A percentile compares a stretch with the other conserved stretches of the same genome.
Conservation (phyloP, 257 asterid genomes). For the Solanum sitiens region DNA sequence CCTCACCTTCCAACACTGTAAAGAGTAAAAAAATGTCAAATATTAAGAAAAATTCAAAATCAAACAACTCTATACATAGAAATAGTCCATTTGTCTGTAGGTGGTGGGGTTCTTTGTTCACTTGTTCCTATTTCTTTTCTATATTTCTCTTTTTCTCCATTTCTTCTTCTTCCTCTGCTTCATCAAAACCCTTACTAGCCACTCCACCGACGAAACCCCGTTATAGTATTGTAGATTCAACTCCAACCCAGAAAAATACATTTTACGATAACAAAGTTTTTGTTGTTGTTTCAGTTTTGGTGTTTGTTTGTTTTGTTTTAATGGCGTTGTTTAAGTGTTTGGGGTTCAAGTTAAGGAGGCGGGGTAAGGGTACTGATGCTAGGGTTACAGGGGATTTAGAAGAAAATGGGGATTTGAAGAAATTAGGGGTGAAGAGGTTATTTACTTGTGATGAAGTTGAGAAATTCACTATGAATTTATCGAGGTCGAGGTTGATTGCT, state of each 20-base stretch:
- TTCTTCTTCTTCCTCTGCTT: not conserved
- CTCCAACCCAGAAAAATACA: not conserved
- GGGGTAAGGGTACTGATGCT: not conserved
- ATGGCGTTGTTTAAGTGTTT: constrained; percentile 1
- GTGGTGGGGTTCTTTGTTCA: constrained; percentile 5
- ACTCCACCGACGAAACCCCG: not conserved
- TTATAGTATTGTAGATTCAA: not conserved
- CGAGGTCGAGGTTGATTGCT: constrained; percentile 33
- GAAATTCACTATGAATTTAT: constrained; percentile 26
- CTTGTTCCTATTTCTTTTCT: not conserved
- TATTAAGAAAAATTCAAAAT: not conserved
- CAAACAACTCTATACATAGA: not conserved
- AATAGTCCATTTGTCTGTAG: constrained; percentile 2
- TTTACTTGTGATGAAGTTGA: constrained; percentile 35
- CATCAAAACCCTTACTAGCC: not conserved
- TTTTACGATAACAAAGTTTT: not conserved
- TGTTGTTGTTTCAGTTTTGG: not conserved
- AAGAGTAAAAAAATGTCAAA: not conserved
- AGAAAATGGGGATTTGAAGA: not conserved
- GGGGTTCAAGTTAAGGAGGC: not conserved
- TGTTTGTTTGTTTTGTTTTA: not conserved
- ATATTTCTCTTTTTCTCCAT: not conserved
- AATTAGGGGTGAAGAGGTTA: not conserved
- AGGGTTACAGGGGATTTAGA: not conserved
- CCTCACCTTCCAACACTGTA: not conserved